phyloP scores from a whole-genome alignment of 805 yeast genomes.

The Pichia thaimueangensis region DNA sequence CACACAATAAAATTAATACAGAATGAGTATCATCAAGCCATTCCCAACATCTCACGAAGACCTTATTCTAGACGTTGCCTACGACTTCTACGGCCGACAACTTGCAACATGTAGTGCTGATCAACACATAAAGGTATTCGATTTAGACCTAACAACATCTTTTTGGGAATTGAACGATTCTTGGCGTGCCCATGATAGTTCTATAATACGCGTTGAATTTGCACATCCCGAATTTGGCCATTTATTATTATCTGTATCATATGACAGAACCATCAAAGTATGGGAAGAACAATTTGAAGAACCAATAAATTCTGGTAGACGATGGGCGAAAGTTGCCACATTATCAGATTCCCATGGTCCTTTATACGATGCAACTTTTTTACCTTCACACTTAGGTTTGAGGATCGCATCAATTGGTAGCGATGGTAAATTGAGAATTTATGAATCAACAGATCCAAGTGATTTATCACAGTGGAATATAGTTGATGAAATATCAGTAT shows the following conservation, averaged over 20 bases:
- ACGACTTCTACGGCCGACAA: slow-evolving; percentile 88
- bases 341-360: slow-evolving; percentile 87
- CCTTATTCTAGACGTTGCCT: slow-evolving; percentile 80
- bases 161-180: slow-evolving; percentile 82
- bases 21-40: slow-evolving; percentile 49
- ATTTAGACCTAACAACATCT: slow-evolving; percentile 56
- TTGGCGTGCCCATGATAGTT: slow-evolving; percentile 94
- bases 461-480: slow-evolving; percentile 78
- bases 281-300: slow-evolving; percentile 90
- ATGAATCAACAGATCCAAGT: slow-evolving; percentile 87
- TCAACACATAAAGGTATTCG: slow-evolving; percentile 87
- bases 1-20: slow-evolving; percentile 28
- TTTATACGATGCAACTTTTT: slow-evolving; percentile 81
- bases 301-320: slow-evolving; percentile 65
- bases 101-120: slow-evolving; percentile 94
- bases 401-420: slow-evolving; percentile 82
- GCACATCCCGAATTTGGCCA: slow-evolving; percentile 94
- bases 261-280: slow-evolving; percentile 79
- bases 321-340: slow-evolving; percentile 75
- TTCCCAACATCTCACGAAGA: slow-evolving; percentile 91
- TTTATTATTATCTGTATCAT: slow-evolving; percentile 79
- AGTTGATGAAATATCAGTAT: slow-evolving; percentile 61
- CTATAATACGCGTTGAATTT: slow-evolving; percentile 79
- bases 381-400: slow-evolving; percentile 77
- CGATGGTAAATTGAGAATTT: slow-evolving; percentile 79